Percentiles rank a stretch among this genome's conserved stretches.
These are phyloP conservation scores for Fragaria nilgerrensis DNA, from an alignment of 306 rosid genomes.

Conservation along the genomic window DNA sequence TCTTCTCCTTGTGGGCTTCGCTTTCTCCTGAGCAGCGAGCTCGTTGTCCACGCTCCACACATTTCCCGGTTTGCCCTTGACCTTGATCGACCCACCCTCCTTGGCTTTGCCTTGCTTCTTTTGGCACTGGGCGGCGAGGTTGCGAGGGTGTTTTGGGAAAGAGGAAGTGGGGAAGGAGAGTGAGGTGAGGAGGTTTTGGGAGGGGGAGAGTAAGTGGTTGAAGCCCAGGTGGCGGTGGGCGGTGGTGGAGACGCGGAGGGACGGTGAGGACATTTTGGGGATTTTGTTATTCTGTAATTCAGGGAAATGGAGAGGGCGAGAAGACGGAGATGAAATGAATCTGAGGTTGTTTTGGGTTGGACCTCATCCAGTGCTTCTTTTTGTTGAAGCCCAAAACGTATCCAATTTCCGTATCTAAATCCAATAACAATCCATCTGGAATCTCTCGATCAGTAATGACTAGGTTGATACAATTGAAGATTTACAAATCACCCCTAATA, in stretches of 20 bases:
- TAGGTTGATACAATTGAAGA: too few species aligned
- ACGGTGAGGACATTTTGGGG: slow-evolving; percentile 46
- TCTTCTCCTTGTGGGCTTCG: slow-evolving; percentile 26
- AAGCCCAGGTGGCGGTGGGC: slow-evolving; percentile 30
- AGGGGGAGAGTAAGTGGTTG: slow-evolving; percentile 34
- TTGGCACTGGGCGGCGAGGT: slow-evolving; percentile 33
- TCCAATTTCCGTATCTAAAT: too few species aligned
- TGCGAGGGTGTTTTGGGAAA: slow-evolving; percentile 36
- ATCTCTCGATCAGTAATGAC: too few species aligned
- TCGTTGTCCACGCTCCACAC: slow-evolving; percentile 91
- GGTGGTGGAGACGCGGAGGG: slow-evolving; percentile 30
- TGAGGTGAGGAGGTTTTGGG: slow-evolving; percentile 32
- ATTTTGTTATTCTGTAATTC: neutral
- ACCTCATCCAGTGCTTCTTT: too few species aligned
- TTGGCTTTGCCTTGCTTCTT: slow-evolving; percentile 29
- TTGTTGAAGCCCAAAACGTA: too few species aligned
- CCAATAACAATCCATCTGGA: too few species aligned
- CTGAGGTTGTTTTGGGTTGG: too few species aligned
- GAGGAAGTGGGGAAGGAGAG: slow-evolving; percentile 25
- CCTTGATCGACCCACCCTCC: slow-evolving; percentile 20
- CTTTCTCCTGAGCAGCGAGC: slow-evolving; percentile 36
- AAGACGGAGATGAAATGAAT: neutral
- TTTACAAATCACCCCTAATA: too few species aligned
- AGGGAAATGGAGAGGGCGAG: neutral
- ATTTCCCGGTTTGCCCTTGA: slow-evolving; percentile 71